A percentile compares a stretch with the other conserved stretches of the same genome.
These are phyloP conservation scores for Gaultheria prostrata DNA, from an alignment of 148 eudicot genomes.

Conservation along the genomic window DNA sequence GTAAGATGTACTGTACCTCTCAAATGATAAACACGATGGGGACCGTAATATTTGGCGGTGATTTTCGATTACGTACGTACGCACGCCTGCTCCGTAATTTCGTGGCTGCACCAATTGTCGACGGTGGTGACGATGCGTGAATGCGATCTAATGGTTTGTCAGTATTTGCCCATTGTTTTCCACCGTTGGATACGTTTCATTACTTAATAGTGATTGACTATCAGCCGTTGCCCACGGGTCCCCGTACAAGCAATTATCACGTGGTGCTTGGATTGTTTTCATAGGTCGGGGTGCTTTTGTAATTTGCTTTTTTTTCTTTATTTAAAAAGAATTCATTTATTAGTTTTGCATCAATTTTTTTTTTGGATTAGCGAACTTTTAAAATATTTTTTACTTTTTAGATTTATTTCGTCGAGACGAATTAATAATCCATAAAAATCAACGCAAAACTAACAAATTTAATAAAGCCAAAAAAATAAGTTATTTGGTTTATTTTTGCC, in stretches of 20 bases:
- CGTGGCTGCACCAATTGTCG: neutral
- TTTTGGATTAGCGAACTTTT: no score
- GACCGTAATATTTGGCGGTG: conserved; percentile 8
- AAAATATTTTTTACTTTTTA: no score
- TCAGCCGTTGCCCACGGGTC: neutral
- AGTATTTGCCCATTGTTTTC: neutral
- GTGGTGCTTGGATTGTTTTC: neutral
- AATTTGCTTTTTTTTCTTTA: no score
- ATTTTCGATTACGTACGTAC: neutral
- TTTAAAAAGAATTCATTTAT: no score
- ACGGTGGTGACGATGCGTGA: neutral
- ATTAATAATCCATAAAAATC: no score
- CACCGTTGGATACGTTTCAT: neutral
- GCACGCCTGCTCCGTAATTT: neutral
- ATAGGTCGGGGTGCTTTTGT: no score
- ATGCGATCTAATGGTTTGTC: neutral
- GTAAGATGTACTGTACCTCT: neutral
- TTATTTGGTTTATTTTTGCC: no score
- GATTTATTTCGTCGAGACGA: no score
- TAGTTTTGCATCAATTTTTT: no score
- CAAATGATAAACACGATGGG: neutral
- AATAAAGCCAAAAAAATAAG: no score
- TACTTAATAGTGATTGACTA: neutral
- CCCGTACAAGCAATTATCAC: neutral
- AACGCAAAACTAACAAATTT: no score